These are phyloP conservation scores for Penicillium sp. DNA, from an alignment of 2,329 filamentous ascomycete genomes.

Conservation along the genomic window DNA sequence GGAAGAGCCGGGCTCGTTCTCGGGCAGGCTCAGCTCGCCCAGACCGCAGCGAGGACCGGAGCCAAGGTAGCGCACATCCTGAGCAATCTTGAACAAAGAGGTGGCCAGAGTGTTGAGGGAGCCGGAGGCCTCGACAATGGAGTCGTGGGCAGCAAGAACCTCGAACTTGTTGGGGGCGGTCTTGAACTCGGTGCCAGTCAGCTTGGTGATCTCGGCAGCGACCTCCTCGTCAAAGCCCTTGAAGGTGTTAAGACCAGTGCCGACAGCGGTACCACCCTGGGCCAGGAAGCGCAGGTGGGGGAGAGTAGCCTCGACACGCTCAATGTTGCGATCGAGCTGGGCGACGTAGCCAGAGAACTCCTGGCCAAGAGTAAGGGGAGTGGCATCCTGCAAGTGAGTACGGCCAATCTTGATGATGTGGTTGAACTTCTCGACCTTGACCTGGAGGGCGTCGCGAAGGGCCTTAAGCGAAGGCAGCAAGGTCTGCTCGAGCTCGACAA, in stretches of 20 bases:
- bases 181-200: slow-evolving; percentile 90
- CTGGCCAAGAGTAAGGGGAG: slow-evolving; percentile 89
- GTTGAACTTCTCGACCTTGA: slow-evolving; percentile 85
- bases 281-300: slow-evolving; percentile 84
- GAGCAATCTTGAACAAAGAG: slow-evolving; percentile 95
- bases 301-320: slow-evolving; percentile 77
- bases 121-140: slow-evolving; percentile 90
- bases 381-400: slow-evolving; percentile 96
- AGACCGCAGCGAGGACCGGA: slow-evolving; percentile 94
- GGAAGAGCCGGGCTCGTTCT: slow-evolving; percentile 96
- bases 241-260: slow-evolving; percentile 96
- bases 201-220: slow-evolving; percentile 83
- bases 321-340: slow-evolving; percentile 86
- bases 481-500: slow-evolving; percentile 84
- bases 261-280: slow-evolving; percentile 94
- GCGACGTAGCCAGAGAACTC: slow-evolving; percentile 98
- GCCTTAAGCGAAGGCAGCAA: slow-evolving; percentile 80
- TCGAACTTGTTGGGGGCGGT: slow-evolving; percentile 99
- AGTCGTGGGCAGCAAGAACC: slow-evolving; percentile 91
- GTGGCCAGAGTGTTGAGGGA: slow-evolving; percentile 87
- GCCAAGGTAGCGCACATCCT: slow-evolving; percentile 96
- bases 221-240: slow-evolving; percentile 93
- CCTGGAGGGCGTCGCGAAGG: slow-evolving; percentile 78
- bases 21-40: slow-evolving; percentile 86
- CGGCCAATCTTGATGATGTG: slow-evolving; percentile 98